Evolutionary conservation across 169 alveolate genomes (phyloP).

Genomic region (Plasmodium ovale): DNA sequence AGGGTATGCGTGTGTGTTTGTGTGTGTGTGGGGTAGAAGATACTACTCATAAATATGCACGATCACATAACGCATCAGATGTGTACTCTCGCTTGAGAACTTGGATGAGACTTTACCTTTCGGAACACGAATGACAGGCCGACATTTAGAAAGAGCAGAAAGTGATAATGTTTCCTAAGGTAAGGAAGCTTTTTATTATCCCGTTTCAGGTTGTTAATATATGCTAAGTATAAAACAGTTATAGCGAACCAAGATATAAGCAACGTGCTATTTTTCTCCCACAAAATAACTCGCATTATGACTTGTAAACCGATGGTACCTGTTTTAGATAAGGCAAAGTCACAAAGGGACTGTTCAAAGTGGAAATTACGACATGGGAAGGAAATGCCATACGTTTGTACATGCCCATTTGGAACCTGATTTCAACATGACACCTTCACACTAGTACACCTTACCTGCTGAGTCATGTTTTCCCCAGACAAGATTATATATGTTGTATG

Average conservation of each 20-base stretch:
- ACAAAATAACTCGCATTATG: too few relatives aligned
- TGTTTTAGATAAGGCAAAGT: neutral
- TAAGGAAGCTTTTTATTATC: neutral
- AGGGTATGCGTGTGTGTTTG: too few relatives aligned
- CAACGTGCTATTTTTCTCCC: neutral
- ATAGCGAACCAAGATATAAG: slow-evolving; percentile 10
- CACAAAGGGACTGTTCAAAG: too few relatives aligned
- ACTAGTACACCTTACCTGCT: neutral
- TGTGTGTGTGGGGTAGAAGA: too few relatives aligned
- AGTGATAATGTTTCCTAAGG: slow-evolving; percentile 52
- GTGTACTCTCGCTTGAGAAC: neutral
- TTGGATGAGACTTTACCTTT: slow-evolving; percentile 9
- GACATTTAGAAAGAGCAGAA: slow-evolving; percentile 28
- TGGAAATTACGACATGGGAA: neutral
- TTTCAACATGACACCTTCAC: neutral
- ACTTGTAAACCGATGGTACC: neutral
- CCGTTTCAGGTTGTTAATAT: slow-evolving; percentile 8
- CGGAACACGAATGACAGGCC: slow-evolving; percentile 1
- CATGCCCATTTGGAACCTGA: neutral
- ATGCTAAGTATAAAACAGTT: slow-evolving; percentile 19
- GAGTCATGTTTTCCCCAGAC: slow-evolving; percentile 4
- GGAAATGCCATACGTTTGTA: neutral
- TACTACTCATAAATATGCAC: too few relatives aligned
- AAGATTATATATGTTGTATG: slow-evolving; percentile 22
- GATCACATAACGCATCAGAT: neutral